phyloP scores from a whole-genome alignment of 176 grass and related monocot genomes.

The Ensete ventricosum region DNA sequence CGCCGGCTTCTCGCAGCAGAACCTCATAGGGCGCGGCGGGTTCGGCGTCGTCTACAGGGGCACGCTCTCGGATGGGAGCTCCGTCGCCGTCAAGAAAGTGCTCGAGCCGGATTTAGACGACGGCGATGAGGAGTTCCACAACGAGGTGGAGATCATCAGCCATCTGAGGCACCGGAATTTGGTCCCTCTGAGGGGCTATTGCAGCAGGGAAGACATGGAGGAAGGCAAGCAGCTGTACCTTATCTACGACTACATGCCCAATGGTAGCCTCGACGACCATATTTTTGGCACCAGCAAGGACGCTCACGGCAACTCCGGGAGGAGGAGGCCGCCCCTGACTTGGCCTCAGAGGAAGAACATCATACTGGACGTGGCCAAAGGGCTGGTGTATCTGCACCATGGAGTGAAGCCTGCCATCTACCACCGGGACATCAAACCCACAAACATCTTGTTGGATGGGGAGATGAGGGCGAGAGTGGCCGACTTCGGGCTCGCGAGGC shows the following conservation, averaged over 20 bases:
- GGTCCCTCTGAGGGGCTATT: constrained; percentile 72
- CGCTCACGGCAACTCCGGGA: neutral
- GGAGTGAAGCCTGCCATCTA: constrained; percentile 86
- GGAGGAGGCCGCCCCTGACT: constrained; percentile 15
- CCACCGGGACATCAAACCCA: constrained; percentile 90
- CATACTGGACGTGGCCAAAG: constrained; percentile 68
- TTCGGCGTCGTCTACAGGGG: constrained; percentile 83
- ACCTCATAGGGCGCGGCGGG: constrained; percentile 73
- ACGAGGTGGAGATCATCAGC: constrained; percentile 95
- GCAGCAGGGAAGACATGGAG: constrained; percentile 41
- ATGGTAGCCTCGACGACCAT: constrained; percentile 56
- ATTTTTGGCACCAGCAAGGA: constrained; percentile 33
- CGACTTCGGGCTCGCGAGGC: constrained; percentile 68
- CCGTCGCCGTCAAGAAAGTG: constrained; percentile 82
- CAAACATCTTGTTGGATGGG: constrained; percentile 71
- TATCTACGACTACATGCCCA: constrained; percentile 93
- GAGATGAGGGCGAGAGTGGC: constrained; percentile 69
- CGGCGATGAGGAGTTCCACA: constrained; percentile 76
- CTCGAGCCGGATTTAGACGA: constrained; percentile 57
- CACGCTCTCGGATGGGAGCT: constrained; percentile 45
- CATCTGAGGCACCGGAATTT: constrained; percentile 80
- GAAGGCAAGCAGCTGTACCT: constrained; percentile 68
- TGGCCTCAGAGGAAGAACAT: constrained; percentile 55
- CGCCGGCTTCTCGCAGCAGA: constrained; percentile 40
- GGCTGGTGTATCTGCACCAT: constrained; percentile 79